A percentile compares a stretch with the other conserved stretches of the same genome.
These are phyloP conservation scores for Salisapilia sapeloensis DNA, from an alignment of 352 stramenopile species.

Conservation along the genomic window DNA sequence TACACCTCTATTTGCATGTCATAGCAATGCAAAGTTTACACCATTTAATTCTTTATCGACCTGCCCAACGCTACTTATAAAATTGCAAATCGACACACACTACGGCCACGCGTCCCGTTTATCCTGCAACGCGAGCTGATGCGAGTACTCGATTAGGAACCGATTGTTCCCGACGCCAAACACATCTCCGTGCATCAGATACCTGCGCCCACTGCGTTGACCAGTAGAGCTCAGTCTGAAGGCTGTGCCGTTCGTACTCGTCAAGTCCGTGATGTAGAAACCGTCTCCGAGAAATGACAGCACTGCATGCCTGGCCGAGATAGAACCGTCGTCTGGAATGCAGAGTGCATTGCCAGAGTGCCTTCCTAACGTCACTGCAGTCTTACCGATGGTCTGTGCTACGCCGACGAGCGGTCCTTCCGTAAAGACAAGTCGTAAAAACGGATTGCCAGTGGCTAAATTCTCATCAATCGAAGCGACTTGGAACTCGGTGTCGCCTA, in stretches of 20 bases:
- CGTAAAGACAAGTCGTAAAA: conserved; percentile 59
- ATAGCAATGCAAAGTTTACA: no score
- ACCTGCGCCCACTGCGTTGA: conserved; percentile 32
- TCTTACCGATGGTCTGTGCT: conserved; percentile 58
- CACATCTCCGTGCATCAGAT: conserved; percentile 57
- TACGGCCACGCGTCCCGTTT: no score
- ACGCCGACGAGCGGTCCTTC: conserved; percentile 52
- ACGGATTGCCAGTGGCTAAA: conserved; percentile 42
- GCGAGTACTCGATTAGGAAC: conserved; percentile 70
- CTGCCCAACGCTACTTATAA: no score
- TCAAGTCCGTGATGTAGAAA: conserved; percentile 75
- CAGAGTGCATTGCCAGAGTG: conserved; percentile 63
- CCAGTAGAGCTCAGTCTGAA: conserved; percentile 47
- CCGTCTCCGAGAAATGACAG: conserved; percentile 57
- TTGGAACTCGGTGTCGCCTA: conserved; percentile 71
- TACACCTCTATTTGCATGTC: no score
- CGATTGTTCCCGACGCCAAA: conserved; percentile 74
- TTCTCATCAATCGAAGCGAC: conserved; percentile 59
- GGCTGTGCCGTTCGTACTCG: conserved; percentile 70
- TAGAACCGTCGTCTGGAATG: conserved; percentile 68
- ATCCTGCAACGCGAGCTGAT: conserved; percentile 18
- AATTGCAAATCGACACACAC: no score
- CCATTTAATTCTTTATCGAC: no score
- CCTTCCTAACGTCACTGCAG: conserved; percentile 51
- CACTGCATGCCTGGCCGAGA: conserved; percentile 53